phyloP scores from a whole-genome alignment of 1,139 yeast genomes.

The Tardiomyces digboiensis region DNA sequence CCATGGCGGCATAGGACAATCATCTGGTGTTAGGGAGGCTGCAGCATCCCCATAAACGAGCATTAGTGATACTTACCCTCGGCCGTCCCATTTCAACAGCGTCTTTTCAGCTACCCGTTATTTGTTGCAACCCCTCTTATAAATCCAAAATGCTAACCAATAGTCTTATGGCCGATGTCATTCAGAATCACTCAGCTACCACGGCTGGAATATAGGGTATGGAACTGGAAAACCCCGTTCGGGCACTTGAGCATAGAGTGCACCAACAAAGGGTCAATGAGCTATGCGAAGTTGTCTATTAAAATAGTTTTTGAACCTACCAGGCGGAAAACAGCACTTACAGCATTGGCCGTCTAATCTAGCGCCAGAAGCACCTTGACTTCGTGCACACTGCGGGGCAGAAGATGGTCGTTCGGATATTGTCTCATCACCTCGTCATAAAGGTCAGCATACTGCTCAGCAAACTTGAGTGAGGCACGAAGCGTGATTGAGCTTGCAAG shows the following conservation, averaged over 20 bases:
- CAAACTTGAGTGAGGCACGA: slow-evolving; percentile 22
- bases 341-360: not conserved
- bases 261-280: too few relatives aligned
- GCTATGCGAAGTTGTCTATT: too few relatives aligned
- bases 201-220: too few relatives aligned
- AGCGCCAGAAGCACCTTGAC: slow-evolving; percentile 21
- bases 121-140: too few relatives aligned
- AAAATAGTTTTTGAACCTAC: too few relatives aligned
- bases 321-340: too few relatives aligned
- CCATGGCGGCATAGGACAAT: slow-evolving; percentile 83
- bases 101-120: too few relatives aligned
- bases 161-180: too few relatives aligned
- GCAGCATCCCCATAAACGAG: not conserved
- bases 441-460: slow-evolving; percentile 16
- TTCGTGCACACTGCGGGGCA: slow-evolving; percentile 21
- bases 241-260: too few relatives aligned
- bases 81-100: slow-evolving; percentile 64
- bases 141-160: too few relatives aligned
- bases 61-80: slow-evolving; percentile 35
- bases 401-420: slow-evolving; percentile 14
- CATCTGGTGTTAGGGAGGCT: slow-evolving; percentile 31
- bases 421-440: slow-evolving; percentile 14
- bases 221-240: too few relatives aligned
- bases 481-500: slow-evolving; percentile 22
- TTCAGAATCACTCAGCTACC: too few relatives aligned